phyloP scores from a whole-genome alignment of 1,139 yeast species.

The Geotrichum aggregatum region DNA sequence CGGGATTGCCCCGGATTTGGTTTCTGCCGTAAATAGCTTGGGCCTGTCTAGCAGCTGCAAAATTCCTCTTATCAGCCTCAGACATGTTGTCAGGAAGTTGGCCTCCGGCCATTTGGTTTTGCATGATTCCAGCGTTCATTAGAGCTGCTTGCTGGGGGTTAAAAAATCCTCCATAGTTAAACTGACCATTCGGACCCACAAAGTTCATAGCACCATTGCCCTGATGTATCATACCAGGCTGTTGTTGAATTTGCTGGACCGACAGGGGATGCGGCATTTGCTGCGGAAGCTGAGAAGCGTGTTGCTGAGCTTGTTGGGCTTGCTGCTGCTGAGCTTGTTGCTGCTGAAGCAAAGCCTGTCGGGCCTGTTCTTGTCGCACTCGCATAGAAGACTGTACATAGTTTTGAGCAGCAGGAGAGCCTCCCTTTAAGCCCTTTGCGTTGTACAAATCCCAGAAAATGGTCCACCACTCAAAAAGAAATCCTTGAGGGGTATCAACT shows the following conservation, averaged over 20 bases:
- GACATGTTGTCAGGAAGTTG: slow-evolving; percentile 28
- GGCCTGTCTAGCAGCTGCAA: slow-evolving; percentile 11
- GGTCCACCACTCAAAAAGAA: slow-evolving; percentile 93
- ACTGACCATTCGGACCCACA: slow-evolving; percentile 21
- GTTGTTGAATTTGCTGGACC: slow-evolving; percentile 27
- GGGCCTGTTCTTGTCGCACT: slow-evolving; percentile 49
- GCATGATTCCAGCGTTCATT: slow-evolving; percentile 16
- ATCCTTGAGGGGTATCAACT: slow-evolving; percentile 75
- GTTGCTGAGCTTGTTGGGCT: slow-evolving; percentile 21
- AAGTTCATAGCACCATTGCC: slow-evolving; percentile 9
- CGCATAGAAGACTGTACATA: slow-evolving; percentile 60
- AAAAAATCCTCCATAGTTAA: slow-evolving; percentile 10
- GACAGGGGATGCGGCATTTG: slow-evolving; percentile 28
- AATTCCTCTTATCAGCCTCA: slow-evolving; percentile 32
- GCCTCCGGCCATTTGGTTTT: slow-evolving; percentile 18
- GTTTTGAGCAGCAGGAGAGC: slow-evolving; percentile 61
- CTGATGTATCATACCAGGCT: background rate
- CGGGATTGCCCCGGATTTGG: background rate
- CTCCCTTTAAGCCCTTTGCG: slow-evolving; percentile 65
- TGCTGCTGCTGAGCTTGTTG: slow-evolving; percentile 12
- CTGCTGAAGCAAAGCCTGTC: slow-evolving; percentile 32
- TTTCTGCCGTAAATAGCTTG: slow-evolving; percentile 15
- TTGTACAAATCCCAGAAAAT: slow-evolving; percentile 92
- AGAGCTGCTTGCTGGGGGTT: slow-evolving; percentile 20
- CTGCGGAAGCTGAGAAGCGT: slow-evolving; percentile 14